A percentile compares a stretch with the other conserved stretches of the same genome.
These are phyloP conservation scores for Suillus discolor DNA, from an alignment of 768 basidiomycete species.

Conservation along the genomic window DNA sequence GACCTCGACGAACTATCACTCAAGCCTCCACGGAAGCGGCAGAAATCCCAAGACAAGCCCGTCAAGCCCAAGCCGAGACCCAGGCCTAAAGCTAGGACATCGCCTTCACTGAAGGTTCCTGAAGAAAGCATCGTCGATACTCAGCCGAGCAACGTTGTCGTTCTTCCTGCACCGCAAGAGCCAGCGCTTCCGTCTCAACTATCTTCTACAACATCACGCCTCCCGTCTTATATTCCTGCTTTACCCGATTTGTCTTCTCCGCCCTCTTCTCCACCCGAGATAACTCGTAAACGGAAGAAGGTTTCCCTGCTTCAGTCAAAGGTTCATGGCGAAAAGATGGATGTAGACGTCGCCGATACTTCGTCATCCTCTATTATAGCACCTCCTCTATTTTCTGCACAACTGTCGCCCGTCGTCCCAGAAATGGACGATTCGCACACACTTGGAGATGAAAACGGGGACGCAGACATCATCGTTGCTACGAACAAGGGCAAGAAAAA, in stretches of 20 bases:
- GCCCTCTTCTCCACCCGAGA: slow-evolving; percentile 25
- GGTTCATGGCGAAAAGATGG: slow-evolving; percentile 18
- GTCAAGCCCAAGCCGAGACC: slow-evolving; percentile 27
- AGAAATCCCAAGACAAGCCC: slow-evolving; percentile 32
- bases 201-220: slow-evolving; percentile 33
- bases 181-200: slow-evolving; percentile 30
- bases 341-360: slow-evolving; percentile 8
- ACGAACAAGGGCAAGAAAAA: slow-evolving; percentile 19
- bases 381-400: too few relatives aligned
- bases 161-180: slow-evolving; percentile 37
- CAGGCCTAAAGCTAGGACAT: slow-evolving; percentile 21
- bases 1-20: slow-evolving; percentile 42
- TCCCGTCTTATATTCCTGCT: slow-evolving; percentile 24
- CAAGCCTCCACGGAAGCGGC: slow-evolving; percentile 28
- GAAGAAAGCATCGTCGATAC: slow-evolving; percentile 17
- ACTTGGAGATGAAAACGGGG: background rate
- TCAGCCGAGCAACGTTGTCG: slow-evolving; percentile 19
- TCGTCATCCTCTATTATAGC: too few relatives aligned
- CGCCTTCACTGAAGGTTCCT: background rate
- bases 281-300: slow-evolving; percentile 31
- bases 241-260: slow-evolving; percentile 26
- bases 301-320: slow-evolving; percentile 11
- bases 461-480: background rate
- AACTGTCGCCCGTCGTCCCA: background rate
- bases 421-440: background rate